phyloP scores from a whole-genome alignment of 352 stramenopile species.

The Globisporangium canariense region DNA sequence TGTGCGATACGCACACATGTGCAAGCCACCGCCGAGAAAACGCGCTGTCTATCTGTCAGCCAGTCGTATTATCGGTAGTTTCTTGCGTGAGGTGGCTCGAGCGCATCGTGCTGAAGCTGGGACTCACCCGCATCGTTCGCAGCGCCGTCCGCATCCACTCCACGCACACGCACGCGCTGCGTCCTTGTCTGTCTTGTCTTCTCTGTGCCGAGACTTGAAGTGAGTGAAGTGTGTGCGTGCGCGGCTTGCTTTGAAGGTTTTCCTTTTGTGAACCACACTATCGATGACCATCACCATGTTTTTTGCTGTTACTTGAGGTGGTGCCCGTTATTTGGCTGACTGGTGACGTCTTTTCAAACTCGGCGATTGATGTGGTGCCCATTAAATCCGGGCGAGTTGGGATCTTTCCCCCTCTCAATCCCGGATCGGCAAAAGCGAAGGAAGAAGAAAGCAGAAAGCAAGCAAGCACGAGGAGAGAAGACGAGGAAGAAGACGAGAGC shows the following conservation, averaged over 20 bases:
- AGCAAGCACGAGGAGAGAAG: slow-evolving; percentile 3
- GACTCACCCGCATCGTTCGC: slow-evolving; percentile 11
- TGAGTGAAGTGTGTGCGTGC: neutral
- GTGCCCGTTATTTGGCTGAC: neutral
- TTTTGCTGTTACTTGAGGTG: neutral
- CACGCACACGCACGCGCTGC: no score
- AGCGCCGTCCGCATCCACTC: slow-evolving; percentile 5
- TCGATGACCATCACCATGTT: neutral
- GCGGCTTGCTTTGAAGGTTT: neutral
- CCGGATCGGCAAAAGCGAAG: slow-evolving; percentile 7
- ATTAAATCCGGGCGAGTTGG: neutral
- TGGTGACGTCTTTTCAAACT: no score
- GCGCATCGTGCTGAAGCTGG: neutral
- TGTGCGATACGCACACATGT: neutral
- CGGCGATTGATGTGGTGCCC: neutral
- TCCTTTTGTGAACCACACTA: slow-evolving; percentile 8
- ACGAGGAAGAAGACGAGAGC: neutral
- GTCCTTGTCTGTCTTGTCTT: neutral
- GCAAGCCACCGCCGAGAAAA: neutral
- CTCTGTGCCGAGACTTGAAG: neutral
- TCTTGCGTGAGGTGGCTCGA: neutral
- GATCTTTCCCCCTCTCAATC: slow-evolving; percentile 31
- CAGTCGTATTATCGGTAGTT: neutral
- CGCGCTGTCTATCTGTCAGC: neutral
- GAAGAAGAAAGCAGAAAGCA: slow-evolving; percentile 12